Evolutionary conservation across 1,139 yeast genomes (phyloP).

Genomic region (Suhomyces atakaporum): DNA sequence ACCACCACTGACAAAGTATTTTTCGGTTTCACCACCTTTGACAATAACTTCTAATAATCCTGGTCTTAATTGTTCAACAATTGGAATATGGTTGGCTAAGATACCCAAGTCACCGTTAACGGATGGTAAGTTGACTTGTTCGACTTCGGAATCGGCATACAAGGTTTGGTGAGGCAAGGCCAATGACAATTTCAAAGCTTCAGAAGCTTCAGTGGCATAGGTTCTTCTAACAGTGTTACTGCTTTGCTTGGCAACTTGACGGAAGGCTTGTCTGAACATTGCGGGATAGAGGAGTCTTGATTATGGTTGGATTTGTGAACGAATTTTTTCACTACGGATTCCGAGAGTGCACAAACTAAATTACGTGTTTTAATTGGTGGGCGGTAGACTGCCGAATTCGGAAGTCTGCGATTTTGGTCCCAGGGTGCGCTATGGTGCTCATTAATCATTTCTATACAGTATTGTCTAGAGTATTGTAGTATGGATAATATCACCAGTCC

Average conservation of each 20-base stretch:
- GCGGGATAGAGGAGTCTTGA: slow-evolving; percentile 8
- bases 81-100: slow-evolving; percentile 96
- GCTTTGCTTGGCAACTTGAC: slow-evolving; percentile 68
- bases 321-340: slow-evolving; percentile 14
- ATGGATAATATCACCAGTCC: too few relatives aligned
- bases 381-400: slow-evolving; percentile 31
- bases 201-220: slow-evolving; percentile 83
- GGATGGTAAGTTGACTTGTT: slow-evolving; percentile 96
- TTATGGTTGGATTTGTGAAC: slow-evolving; percentile 1
- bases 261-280: slow-evolving; percentile 72
- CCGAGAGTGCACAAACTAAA: slow-evolving; percentile 13
- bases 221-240: slow-evolving; percentile 69
- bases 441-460: neutral
- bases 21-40: slow-evolving; percentile 69
- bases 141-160: slow-evolving; percentile 52
- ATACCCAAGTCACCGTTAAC: slow-evolving; percentile 97
- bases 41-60: slow-evolving; percentile 93
- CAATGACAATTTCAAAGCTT: slow-evolving; percentile 82
- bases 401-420: slow-evolving; percentile 17
- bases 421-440: slow-evolving; percentile 3
- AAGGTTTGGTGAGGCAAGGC: slow-evolving; percentile 85
- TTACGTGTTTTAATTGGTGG: slow-evolving; percentile 31
- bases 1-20: slow-evolving; percentile 94
- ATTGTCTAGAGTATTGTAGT: too few relatives aligned
- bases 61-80: slow-evolving; percentile 94